Percentiles rank a stretch among this genome's conserved stretches.
phyloP scores from a whole-genome alignment of 2,329 filamentous ascomycete species.

The Bipolaris gigantea region DNA sequence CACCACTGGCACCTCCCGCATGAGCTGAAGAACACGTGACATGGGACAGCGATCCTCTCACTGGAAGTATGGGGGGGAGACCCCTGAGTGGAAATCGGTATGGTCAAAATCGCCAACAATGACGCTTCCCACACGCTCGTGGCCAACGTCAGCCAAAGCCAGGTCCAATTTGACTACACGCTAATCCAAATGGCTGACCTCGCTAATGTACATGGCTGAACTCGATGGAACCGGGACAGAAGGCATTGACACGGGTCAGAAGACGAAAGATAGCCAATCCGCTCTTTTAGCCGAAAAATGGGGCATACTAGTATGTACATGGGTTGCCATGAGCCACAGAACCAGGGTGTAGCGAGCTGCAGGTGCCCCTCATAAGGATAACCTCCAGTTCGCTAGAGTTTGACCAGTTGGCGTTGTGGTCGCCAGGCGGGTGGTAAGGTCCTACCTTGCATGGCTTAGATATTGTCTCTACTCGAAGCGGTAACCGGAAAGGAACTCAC shows the following conservation, averaged over 20 bases:
- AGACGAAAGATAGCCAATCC: conserved; percentile 1
- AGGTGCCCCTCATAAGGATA: not conserved
- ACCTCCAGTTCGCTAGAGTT: not conserved
- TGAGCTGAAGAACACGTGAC: not conserved
- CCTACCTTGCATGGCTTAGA: not conserved
- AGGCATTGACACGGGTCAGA: conserved; percentile 4
- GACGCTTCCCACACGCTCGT: not conserved
- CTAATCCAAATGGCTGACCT: not conserved
- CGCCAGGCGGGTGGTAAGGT: not conserved
- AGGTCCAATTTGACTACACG: not conserved
- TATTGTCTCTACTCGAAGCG: not conserved
- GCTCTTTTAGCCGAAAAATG: not conserved
- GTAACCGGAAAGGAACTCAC: not conserved
- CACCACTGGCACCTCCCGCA: not conserved
- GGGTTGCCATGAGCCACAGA: not conserved
- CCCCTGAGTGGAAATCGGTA: no score
- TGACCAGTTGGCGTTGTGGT: not conserved
- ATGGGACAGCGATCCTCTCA: not conserved
- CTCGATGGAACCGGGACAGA: conserved; percentile 1
- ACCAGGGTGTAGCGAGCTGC: not conserved
- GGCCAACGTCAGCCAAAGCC: not conserved
- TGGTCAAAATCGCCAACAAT: not conserved
- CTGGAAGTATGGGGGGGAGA: not conserved
- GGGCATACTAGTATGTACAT: not conserved
- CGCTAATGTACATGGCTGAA: not conserved